phyloP scores from a whole-genome alignment of 257 asterid species.

The Verbascum thapsus region DNA sequence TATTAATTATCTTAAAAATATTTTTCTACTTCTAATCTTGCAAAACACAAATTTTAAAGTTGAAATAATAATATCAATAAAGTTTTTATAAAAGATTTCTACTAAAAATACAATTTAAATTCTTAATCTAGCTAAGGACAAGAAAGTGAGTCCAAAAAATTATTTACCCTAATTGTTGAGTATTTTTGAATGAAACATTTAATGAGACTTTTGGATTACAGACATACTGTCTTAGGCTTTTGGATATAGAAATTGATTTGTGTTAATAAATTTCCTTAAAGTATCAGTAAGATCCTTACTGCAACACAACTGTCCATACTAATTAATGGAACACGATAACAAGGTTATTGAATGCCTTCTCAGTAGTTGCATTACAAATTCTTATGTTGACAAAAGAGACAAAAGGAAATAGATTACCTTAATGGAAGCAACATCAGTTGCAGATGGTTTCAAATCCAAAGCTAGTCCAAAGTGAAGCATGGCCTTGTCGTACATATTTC shows the following conservation, averaged over 20 bases:
- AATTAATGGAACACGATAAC: background rate
- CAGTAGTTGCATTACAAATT: background rate
- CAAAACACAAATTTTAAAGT: too few relatives aligned
- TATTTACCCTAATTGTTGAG: too few relatives aligned
- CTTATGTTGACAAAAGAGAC: conserved; percentile 1
- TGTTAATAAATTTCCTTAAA: background rate
- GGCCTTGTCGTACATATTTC: conserved; percentile 74
- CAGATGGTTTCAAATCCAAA: conserved; percentile 93
- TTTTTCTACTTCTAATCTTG: too few relatives aligned
- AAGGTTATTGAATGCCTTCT: background rate
- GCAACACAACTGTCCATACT: background rate
- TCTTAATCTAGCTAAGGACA: too few relatives aligned
- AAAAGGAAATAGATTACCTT: conserved; percentile 53
- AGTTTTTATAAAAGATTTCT: too few relatives aligned
- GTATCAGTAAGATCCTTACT: background rate
- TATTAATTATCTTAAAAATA: too few relatives aligned
- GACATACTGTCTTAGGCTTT: too few relatives aligned
- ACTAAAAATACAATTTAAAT: too few relatives aligned
- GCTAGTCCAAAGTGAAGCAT: conserved; percentile 96
- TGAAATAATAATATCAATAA: too few relatives aligned
- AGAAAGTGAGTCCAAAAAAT: too few relatives aligned
- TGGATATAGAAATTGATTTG: background rate
- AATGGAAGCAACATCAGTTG: conserved; percentile 91
- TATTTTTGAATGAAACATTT: too few relatives aligned
- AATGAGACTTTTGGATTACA: too few relatives aligned